These are phyloP conservation scores for Colletotrichum tanaceti DNA, from an alignment of 2,329 filamentous ascomycete species.

Conservation along the genomic window DNA sequence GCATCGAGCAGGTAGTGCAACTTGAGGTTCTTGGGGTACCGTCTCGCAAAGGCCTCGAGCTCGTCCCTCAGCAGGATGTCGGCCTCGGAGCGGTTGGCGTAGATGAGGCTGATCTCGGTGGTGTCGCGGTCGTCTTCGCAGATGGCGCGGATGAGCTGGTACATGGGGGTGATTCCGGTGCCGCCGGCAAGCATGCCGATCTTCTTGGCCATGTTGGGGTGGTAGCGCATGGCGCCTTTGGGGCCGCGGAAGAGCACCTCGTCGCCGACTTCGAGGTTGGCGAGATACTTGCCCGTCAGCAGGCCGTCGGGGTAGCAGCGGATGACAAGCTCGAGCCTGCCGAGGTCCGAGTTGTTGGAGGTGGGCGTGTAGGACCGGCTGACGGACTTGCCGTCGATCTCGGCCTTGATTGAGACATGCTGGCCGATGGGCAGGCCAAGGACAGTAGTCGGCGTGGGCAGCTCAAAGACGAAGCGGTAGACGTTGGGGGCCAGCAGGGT, in stretches of 20 bases:
- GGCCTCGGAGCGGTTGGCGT: conserved; percentile 67
- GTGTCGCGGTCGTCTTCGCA: conserved; percentile 69
- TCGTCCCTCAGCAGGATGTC: conserved; percentile 70
- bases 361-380: conserved; percentile 66
- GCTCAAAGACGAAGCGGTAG: conserved; percentile 60
- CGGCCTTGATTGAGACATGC: conserved; percentile 64
- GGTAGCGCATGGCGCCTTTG: conserved; percentile 67
- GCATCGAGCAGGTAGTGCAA: conserved; percentile 66
- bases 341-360: conserved; percentile 62
- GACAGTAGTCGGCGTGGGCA: conserved; percentile 57
- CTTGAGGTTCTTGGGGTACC: conserved; percentile 65
- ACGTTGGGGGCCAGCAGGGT: conserved; percentile 55
- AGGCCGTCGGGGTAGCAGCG: conserved; percentile 63
- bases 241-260: conserved; percentile 65
- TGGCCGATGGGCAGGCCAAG: conserved; percentile 68
- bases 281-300: conserved; percentile 63
- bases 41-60: conserved; percentile 64
- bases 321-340: conserved; percentile 63
- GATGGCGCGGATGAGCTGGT: conserved; percentile 67
- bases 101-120: conserved; percentile 68
- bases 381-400: conserved; percentile 58
- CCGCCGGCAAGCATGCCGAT: conserved; percentile 67
- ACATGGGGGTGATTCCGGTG: conserved; percentile 52
- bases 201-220: conserved; percentile 53
- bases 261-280: conserved; percentile 59